Base-by-base conservation (phyloP, 192 early-diverging fungal species). In the Coemansia sp. region DNA sequence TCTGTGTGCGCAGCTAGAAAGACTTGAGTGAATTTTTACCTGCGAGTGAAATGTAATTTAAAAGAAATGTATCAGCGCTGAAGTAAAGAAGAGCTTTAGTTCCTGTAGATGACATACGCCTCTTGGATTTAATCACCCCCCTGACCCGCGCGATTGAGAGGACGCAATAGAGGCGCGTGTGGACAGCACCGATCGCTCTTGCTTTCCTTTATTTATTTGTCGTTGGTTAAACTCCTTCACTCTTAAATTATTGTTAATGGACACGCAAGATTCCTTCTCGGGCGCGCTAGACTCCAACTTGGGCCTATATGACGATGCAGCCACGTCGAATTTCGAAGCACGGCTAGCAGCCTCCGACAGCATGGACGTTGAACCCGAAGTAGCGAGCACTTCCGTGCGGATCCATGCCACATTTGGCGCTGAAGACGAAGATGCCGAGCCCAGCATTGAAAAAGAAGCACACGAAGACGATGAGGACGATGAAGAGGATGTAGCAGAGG, bases 211-310 rank as follows among this genome's bases (percentile, higher is more conserved):
- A 10, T 11, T 17, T 57, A 32, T 31, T 31, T 42, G 3, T 42
- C 34, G 25, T 21, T 51, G 7, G 6, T 51, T 51, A 10, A 25
- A 21, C 53, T 29, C 14, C 3, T 34, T 31, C 27, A 8, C 29
- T 34, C 23, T 55, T 17, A 32, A 17, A 34, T 32, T 31, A 50
- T 58, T 34, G 25, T 14, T 27, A 34, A 71, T 71, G 69, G 60
- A 71, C 69, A 64, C 69, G 3, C 62, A 71, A 27, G 69, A 71
- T 57, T 39, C 64, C 5, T 71, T 64, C 63, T 64, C 69, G 4
- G 69, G 50, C 3, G 31, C 62, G n/a, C 69, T 71, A 5, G 62
- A 71, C 31, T 71, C 69, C 25, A 63, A 71, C 34, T 34, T 71
- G 34, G 69, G 57, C 4, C 62, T 34, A 15, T 59, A 64, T 51